Evolutionary conservation across 371 early-diverging fungal species (phyloP), one percentile per base, ranked within the genome.

Genomic region (Blastocladiella emersonii): DNA sequence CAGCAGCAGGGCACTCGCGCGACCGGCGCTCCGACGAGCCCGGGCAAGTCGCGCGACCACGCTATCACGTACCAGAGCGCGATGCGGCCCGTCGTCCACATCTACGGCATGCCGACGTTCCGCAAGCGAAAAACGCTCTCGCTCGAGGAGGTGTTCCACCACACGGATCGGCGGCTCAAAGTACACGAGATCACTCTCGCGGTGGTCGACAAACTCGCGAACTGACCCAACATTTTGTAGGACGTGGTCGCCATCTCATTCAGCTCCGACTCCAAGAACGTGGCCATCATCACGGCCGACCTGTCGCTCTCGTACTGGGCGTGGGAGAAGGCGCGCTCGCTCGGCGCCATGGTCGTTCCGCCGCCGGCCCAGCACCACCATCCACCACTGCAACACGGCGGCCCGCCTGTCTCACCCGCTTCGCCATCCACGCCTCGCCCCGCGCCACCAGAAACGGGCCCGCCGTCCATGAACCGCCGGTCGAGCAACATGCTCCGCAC

Each of bases 271-370:
- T 64, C 71, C 12, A 70, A 74, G 39, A 77, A 76, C 64, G 55
- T 80, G 10, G 70, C 69, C 17, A 74, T 75, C 15, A 71, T 74
- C 56, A 60, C 78, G 1, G 72, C 74, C 13, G 80, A 78, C 63
- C 73, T 72, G 70, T 72, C 63, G 44, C 64, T 80, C 13, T 67
- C 70, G 63, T 76, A 73, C 48, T 80, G 81, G 81, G 56, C 67
- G 4, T 80, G 80, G 80, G 80, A 79, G 48, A 78, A 77, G 57
- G 63, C 69, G 23, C 75, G 66, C 21, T 15, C 17, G 2, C 13
- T 61, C n/a, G 67, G 49, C 21, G 15, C 35, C 15, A 25, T 21
- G 17, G 30, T 51, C 53, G 30, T 34, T 21, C 45, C 45, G 21
- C 45, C 45, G 19, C 45, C 45, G 3, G 10, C 45, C 45, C 39